Evolutionary conservation across 2,329 filamentous ascomycete species (phyloP), one percentile per base, ranked within the genome.

Genomic region (Pestalotiopsis sp.): DNA sequence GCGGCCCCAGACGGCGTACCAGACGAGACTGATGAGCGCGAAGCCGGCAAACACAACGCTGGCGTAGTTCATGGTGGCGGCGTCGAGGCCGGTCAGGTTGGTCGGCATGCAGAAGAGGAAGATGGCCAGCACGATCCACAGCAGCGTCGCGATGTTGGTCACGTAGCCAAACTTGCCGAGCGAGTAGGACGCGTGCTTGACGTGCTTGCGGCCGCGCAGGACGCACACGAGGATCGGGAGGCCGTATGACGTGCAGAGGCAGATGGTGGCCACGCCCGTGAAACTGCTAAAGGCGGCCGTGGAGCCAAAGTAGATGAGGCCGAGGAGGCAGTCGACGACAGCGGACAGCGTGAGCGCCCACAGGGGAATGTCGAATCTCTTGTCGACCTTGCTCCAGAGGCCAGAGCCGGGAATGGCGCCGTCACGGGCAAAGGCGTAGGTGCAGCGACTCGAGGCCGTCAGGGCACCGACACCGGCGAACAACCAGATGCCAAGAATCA

Each of bases 211-310:
- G 11, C 90, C 86, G 17, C 91, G 87, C 1, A 94, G 73, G 3
- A 95, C 81, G 12, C 86, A 91, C 68, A 95, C 90, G 12, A 94
- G 80, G 67, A 95, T 93, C 0, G 93, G 93, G 17, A 94, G 85
- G 14, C 90, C 92, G 77, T 95, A 95, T 0, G 91, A 93, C 3
- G 90, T 89, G 0, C 89, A 91, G 0, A 95, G 86, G 72, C 92
- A 94, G 76, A 95, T 94, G 4, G 92, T 94, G 1, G 92, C 92
- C 1, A 94, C 92, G 36, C 92, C 92, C 0, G 92, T 94, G 79
- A 95, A 94, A 11, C 89, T 91, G 82, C 91, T 92, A 82, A 95
- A 95, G 0, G 93, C 93, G 0, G 92, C 91, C 0, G 88, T 87
- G 1, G 90, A 92, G 11, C 93, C 93, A 71, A 95, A 93, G 81